Percentiles rank a stretch among this genome's conserved stretches.
Conservation (phyloP, 2,329 filamentous ascomycete genomes). For the Curvularia eragrostidis region DNA sequence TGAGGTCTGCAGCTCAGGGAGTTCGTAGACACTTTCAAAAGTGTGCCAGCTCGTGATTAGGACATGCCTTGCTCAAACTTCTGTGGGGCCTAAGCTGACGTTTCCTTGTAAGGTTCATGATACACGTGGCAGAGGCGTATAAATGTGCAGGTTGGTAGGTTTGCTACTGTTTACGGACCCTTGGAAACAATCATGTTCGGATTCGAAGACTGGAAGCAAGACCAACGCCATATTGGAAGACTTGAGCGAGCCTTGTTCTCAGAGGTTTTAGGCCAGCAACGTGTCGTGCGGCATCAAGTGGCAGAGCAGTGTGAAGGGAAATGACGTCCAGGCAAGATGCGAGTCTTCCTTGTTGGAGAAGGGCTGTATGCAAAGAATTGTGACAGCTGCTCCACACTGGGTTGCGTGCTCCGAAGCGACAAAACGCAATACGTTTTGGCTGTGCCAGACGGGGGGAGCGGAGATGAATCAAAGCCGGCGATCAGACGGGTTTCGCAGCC, state of each 20-base stretch:
- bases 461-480: background rate
- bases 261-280: background rate
- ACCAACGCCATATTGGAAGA: background rate
- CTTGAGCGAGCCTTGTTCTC: background rate
- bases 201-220: background rate
- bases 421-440: slow-evolving; percentile 9
- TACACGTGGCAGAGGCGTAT: background rate
- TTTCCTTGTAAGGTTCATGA: background rate
- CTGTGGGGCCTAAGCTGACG: background rate
- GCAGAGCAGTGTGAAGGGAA: background rate
- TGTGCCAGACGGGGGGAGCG: background rate
- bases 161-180: background rate
- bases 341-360: background rate
- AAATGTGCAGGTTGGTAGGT: background rate
- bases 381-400: background rate
- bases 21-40: too few species aligned
- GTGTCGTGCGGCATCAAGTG: background rate
- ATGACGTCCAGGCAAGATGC: background rate
- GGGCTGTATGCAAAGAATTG: background rate
- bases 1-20: too few species aligned
- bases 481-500: slow-evolving; percentile 1
- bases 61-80: background rate
- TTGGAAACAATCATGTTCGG: background rate
- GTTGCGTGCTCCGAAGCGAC: slow-evolving; percentile 8
- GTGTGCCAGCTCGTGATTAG: background rate